Evolutionary conservation across 2,329 filamentous ascomycete genomes (phyloP).

Genomic region (Paecilomyces formosus): DNA sequence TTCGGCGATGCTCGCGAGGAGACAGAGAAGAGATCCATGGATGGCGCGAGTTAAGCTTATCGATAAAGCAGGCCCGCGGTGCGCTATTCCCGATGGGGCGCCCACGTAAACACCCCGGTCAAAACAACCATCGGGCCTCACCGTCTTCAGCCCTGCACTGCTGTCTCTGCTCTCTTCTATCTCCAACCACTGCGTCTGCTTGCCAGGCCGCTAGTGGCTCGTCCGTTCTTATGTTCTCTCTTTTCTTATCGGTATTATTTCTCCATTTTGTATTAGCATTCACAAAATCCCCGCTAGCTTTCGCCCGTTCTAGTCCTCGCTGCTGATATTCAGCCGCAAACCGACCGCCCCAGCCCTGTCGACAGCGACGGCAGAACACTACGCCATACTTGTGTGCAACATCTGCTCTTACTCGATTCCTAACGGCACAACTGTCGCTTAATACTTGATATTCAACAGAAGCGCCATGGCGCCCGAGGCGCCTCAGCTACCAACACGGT

Average conservation of each 20-base stretch:
- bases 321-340: background rate
- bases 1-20: background rate
- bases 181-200: constrained; percentile 3
- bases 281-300: constrained; percentile 3
- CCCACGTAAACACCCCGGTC: constrained; percentile 26
- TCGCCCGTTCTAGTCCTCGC: constrained; percentile 2
- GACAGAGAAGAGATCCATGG: no score
- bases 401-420: constrained; percentile 1
- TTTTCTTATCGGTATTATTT: constrained; percentile 1
- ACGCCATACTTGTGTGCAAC: background rate
- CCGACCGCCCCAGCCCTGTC: background rate
- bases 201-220: background rate
- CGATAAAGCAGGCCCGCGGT: constrained; percentile 23
- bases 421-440: background rate
- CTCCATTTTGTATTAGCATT: constrained; percentile 4
- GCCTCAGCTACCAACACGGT: constrained; percentile 60
- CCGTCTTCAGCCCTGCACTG: constrained; percentile 12
- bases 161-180: constrained; percentile 3
- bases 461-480: constrained; percentile 38
- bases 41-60: constrained; percentile 32
- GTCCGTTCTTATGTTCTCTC: constrained; percentile 1
- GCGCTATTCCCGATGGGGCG: constrained; percentile 28
- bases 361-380: background rate
- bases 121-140: constrained; percentile 24
- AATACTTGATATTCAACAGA: background rate